Conservation (phyloP, 345 rosid genomes). For the Pistacia vera region DNA sequence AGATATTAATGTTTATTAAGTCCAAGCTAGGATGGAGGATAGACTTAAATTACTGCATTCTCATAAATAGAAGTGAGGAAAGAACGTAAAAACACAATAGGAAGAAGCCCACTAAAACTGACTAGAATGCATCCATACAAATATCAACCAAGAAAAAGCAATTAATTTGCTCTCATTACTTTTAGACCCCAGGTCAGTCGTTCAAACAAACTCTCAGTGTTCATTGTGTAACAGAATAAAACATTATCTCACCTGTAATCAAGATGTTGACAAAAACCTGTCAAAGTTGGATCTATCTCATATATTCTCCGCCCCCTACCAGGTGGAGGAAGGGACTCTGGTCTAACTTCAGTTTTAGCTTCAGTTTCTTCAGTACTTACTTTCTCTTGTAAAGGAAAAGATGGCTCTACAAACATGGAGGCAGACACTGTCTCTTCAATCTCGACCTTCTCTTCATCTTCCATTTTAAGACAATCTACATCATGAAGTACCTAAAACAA, state of each 20-base stretch:
- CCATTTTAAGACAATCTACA: conserved; percentile 44
- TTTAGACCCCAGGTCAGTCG: background rate
- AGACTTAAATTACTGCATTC: background rate
- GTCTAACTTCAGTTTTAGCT: conserved; percentile 36
- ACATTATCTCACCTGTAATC: conserved; percentile 69
- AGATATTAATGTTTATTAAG: background rate
- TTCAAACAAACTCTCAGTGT: background rate
- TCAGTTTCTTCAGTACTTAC: conserved; percentile 37
- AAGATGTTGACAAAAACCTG: conserved; percentile 62
- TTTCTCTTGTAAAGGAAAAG: conserved; percentile 28
- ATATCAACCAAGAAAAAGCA: background rate
- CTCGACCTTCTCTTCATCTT: conserved; percentile 40
- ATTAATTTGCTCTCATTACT: background rate
- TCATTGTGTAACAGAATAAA: background rate
- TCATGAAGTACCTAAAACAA: conserved; percentile 38
- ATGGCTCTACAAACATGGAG: conserved; percentile 31
- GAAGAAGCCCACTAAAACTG: background rate
- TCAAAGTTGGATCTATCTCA: conserved; percentile 77
- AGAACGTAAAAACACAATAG: background rate
- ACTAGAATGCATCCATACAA: background rate
- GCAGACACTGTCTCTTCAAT: conserved; percentile 38
- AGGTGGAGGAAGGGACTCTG: conserved; percentile 63
- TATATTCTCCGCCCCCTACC: conserved; percentile 79
- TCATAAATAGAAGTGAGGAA: background rate
- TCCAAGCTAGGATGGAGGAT: background rate